These are phyloP conservation scores for Neurospora sp. DNA, from an alignment of 495 filamentous ascomycete species.

Conservation along the genomic window DNA sequence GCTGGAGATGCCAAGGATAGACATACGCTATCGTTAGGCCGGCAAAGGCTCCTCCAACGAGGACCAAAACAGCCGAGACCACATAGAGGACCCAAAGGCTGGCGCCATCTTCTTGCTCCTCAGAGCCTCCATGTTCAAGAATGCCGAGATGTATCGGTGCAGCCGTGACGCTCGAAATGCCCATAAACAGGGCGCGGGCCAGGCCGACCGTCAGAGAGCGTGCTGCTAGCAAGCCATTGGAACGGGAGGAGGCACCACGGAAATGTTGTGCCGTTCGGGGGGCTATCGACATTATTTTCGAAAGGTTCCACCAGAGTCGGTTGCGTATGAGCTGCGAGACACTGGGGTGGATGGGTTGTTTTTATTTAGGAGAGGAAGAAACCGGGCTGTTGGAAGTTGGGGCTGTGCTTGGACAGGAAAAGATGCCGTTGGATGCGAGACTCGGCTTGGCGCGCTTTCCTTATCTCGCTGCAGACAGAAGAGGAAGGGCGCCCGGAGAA, in stretches of 20 bases:
- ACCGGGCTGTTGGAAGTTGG: neutral
- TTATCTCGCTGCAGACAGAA: neutral
- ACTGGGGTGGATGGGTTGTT: neutral
- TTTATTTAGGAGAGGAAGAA: neutral
- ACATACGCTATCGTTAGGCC: constrained; percentile 82
- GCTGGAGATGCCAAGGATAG: neutral
- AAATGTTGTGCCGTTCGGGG: neutral
- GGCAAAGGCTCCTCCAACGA: constrained; percentile 89
- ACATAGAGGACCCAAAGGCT: constrained; percentile 36
- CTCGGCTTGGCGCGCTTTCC: neutral
- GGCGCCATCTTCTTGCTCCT: constrained; percentile 30
- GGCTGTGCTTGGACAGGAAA: neutral
- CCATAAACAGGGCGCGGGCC: constrained; percentile 27
- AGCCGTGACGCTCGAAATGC: constrained; percentile 25
- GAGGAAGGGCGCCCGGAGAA: neutral
- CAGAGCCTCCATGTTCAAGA: constrained; percentile 13
- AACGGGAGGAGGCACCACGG: constrained; percentile 3
- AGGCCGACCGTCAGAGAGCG: constrained; percentile 31
- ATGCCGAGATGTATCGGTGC: constrained; percentile 9
- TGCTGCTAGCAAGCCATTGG: constrained; percentile 27
- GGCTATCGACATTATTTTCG: neutral
- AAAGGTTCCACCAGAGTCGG: neutral
- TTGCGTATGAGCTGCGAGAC: neutral
- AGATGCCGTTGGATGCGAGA: neutral
- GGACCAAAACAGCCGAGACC: constrained; percentile 51